Evolutionary conservation across 2,329 filamentous ascomycete genomes (phyloP).

Genomic region (Fusarium duplospermum): DNA sequence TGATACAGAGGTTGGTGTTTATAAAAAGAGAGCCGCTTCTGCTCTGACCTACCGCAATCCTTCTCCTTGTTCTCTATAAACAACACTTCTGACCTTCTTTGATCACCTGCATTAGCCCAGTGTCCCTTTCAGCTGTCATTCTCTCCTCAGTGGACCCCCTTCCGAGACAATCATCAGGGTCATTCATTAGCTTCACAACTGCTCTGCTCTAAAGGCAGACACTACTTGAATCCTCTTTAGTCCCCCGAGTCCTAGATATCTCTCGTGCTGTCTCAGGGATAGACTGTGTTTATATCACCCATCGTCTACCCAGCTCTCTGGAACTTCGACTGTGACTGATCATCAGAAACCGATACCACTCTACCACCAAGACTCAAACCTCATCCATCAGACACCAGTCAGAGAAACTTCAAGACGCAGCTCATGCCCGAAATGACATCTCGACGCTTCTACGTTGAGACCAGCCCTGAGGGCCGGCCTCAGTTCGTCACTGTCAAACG

Average conservation of each 20-base stretch:
- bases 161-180: conserved; percentile 39
- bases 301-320: conserved; percentile 6
- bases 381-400: background rate
- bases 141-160: conserved; percentile 24
- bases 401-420: conserved; percentile 2
- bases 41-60: background rate
- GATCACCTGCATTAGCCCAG: conserved; percentile 44
- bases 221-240: conserved; percentile 23
- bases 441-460: conserved; percentile 52
- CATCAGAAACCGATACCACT: background rate
- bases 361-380: background rate
- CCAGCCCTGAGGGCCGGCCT: conserved; percentile 47
- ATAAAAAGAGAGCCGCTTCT: conserved; percentile 18
- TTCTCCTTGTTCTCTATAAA: conserved; percentile 15
- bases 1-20: conserved; percentile 2
- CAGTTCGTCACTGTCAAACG: conserved; percentile 56
- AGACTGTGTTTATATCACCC: conserved; percentile 22
- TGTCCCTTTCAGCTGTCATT: conserved; percentile 39
- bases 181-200: conserved; percentile 27
- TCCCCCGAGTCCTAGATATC: conserved; percentile 6
- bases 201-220: conserved; percentile 11
- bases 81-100: conserved; percentile 40
- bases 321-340: background rate
- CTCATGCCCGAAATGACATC: conserved; percentile 45
- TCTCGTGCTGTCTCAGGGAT: background rate